A percentile compares a stretch with the other conserved stretches of the same genome.
These are phyloP conservation scores for Sclerotinia glacialis DNA, from an alignment of 2,329 filamentous ascomycete species.

Conservation along the genomic window DNA sequence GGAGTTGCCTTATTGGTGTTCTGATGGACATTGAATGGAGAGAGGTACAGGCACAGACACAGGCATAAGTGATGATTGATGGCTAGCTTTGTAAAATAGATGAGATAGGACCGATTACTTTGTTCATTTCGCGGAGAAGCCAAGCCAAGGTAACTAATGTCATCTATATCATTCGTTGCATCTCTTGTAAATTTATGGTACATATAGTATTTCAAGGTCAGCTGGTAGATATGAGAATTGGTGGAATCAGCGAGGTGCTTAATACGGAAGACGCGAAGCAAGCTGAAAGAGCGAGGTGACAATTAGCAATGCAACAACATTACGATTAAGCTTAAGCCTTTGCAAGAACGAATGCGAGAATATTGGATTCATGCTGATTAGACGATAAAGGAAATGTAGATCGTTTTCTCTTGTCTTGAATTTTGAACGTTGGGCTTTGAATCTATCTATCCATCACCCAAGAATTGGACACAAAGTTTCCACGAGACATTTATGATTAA, in stretches of 20 bases:
- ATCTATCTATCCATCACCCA: neutral
- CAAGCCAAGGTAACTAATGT: neutral
- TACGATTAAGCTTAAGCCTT: neutral
- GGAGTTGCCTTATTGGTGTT: slow-evolving; percentile 15
- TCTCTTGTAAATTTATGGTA: neutral
- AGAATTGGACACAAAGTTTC: slow-evolving; percentile 1
- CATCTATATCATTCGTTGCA: neutral
- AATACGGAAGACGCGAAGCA: neutral
- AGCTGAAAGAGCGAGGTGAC: slow-evolving; percentile 15
- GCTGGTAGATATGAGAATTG: neutral
- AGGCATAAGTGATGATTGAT: slow-evolving; percentile 3
- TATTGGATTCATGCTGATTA: neutral
- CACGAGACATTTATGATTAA: slow-evolving; percentile 12
- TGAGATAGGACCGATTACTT: slow-evolving; percentile 20
- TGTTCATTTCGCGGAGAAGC: neutral
- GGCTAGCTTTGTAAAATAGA: slow-evolving; percentile 7
- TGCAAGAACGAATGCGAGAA: neutral
- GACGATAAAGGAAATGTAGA: neutral
- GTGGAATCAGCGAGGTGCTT: neutral
- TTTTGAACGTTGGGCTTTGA: neutral
- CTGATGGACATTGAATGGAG: neutral
- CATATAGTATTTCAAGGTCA: neutral
- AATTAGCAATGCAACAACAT: slow-evolving; percentile 8
- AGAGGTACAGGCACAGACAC: neutral
- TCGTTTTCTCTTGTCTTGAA: neutral